These are phyloP conservation scores for Kappamyces sp. DNA, from an alignment of 192 early-diverging fungal genomes.

Conservation along the genomic window DNA sequence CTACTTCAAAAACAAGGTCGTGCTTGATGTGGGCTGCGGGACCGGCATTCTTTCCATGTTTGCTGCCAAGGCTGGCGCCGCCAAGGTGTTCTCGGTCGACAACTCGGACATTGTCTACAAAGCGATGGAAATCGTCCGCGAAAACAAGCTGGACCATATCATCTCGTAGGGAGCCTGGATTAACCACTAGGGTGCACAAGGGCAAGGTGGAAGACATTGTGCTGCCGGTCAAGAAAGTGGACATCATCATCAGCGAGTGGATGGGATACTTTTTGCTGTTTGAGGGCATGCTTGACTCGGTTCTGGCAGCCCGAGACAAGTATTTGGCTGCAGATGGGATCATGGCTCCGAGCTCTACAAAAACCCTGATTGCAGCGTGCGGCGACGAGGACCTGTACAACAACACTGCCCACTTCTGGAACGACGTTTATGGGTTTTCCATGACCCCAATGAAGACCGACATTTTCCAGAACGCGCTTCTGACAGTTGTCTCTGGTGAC, in stretches of 20 bases:
- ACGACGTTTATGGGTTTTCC: conserved; percentile 91
- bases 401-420: conserved; percentile 77
- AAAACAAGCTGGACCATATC: conserved; percentile 61
- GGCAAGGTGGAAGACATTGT: conserved; percentile 76
- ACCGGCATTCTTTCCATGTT: conserved; percentile 92
- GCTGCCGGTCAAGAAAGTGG: conserved; percentile 70
- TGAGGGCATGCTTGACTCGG: conserved; percentile 89
- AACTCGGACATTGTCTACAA: conserved; percentile 82
- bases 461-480: conserved; percentile 69
- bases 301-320: conserved; percentile 74
- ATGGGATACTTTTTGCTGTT: conserved; percentile 90
- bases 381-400: conserved; percentile 78
- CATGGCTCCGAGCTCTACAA: conserved; percentile 66
- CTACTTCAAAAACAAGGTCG: conserved; percentile 78
- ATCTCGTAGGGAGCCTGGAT: conserved; percentile 20
- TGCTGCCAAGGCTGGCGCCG: conserved; percentile 80
- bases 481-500: conserved; percentile 68
- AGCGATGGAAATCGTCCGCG: conserved; percentile 65
- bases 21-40: conserved; percentile 85
- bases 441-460: conserved; percentile 80
- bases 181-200: conserved; percentile 44
- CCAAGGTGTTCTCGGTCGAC: conserved; percentile 68
- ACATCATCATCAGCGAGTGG: conserved; percentile 88
- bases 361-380: conserved; percentile 65
- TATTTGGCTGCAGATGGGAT: conserved; percentile 64